Percentiles rank a stretch among this genome's conserved stretches.
Evolutionary conservation across 2,329 filamentous ascomycete species (phyloP).

Genomic region (Pleurostoma richardsiae): DNA sequence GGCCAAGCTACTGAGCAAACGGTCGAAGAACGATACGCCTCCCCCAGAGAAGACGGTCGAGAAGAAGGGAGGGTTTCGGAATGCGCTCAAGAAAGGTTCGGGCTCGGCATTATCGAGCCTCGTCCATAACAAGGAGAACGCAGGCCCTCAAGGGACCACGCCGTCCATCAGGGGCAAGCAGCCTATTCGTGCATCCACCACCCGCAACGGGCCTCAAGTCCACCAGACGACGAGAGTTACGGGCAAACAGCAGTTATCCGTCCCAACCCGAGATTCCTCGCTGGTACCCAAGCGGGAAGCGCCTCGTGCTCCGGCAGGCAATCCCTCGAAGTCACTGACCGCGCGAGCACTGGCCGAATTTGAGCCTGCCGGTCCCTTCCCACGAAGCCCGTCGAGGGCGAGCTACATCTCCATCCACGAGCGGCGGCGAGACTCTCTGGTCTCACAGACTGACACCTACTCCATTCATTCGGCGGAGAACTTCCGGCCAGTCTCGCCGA

Average conservation of each 20-base stretch:
- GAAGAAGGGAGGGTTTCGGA: conserved; percentile 41
- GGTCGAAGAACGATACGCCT: conserved; percentile 13
- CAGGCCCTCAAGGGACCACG: conserved; percentile 4
- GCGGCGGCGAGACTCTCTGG: conserved; percentile 44
- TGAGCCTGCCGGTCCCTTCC: conserved; percentile 16
- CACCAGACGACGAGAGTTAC: conserved; percentile 12
- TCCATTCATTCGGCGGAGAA: conserved; percentile 43
- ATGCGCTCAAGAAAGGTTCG: conserved; percentile 45
- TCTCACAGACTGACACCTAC: conserved; percentile 52
- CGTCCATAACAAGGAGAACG: conserved; percentile 31
- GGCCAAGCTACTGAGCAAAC: conserved; percentile 21
- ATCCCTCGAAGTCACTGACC: conserved; percentile 29
- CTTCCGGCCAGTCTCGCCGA: conserved; percentile 39
- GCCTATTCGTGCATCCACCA: neutral
- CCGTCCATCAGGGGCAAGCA: conserved; percentile 10
- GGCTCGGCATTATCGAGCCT: conserved; percentile 41
- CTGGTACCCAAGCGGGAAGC: conserved; percentile 24
- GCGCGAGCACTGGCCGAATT: conserved; percentile 27
- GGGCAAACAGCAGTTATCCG: conserved; percentile 14
- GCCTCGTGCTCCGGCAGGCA: conserved; percentile 27
- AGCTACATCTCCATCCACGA: conserved; percentile 48
- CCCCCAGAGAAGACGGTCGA: conserved; percentile 22
- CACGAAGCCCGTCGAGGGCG: conserved; percentile 36
- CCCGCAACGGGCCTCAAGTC: conserved; percentile 5
- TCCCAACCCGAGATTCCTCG: conserved; percentile 25